phyloP scores from a whole-genome alignment of 2,329 filamentous ascomycete species.

The Colletotrichum spinosum region DNA sequence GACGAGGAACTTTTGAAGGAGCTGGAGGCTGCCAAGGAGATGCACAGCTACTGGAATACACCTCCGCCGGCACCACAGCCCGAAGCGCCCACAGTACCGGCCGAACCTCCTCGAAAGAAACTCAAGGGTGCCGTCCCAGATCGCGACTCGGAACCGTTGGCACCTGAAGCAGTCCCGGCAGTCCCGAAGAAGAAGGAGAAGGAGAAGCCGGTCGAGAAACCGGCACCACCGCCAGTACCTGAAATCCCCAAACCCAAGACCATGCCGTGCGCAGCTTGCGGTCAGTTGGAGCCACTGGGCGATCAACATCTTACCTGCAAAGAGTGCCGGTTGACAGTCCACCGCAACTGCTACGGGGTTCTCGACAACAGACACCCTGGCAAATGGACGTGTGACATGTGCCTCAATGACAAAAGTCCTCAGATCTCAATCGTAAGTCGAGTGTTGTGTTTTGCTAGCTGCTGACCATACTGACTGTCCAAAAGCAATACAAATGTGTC shows the following conservation, averaged over 20 bases:
- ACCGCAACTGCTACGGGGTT: slow-evolving; percentile 93
- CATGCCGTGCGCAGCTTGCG: slow-evolving; percentile 88
- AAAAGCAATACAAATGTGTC: slow-evolving; percentile 88
- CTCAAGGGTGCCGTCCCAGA: slow-evolving; percentile 65
- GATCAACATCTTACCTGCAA: slow-evolving; percentile 83
- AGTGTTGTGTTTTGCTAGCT: neutral
- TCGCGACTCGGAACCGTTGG: slow-evolving; percentile 60
- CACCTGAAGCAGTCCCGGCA: slow-evolving; percentile 56
- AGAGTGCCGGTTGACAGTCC: slow-evolving; percentile 91
- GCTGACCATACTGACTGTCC: slow-evolving; percentile 43
- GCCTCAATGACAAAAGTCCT: slow-evolving; percentile 91
- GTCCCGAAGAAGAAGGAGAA: slow-evolving; percentile 71
- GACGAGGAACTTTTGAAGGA: slow-evolving; percentile 92
- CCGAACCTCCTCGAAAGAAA: slow-evolving; percentile 74
- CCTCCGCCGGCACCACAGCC: slow-evolving; percentile 45
- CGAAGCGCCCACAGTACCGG: slow-evolving; percentile 44
- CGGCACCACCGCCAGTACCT: slow-evolving; percentile 74
- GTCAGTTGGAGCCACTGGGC: slow-evolving; percentile 75
- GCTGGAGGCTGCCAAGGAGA: slow-evolving; percentile 73
- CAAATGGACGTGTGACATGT: slow-evolving; percentile 98
- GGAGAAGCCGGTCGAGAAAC: slow-evolving; percentile 67
- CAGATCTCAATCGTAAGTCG: slow-evolving; percentile 86
- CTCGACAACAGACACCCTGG: slow-evolving; percentile 73
- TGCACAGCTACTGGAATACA: slow-evolving; percentile 59
- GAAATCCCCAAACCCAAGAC: slow-evolving; percentile 82